These are phyloP conservation scores for Candida saitoana DNA, from an alignment of 805 yeast species.

Conservation along the genomic window DNA sequence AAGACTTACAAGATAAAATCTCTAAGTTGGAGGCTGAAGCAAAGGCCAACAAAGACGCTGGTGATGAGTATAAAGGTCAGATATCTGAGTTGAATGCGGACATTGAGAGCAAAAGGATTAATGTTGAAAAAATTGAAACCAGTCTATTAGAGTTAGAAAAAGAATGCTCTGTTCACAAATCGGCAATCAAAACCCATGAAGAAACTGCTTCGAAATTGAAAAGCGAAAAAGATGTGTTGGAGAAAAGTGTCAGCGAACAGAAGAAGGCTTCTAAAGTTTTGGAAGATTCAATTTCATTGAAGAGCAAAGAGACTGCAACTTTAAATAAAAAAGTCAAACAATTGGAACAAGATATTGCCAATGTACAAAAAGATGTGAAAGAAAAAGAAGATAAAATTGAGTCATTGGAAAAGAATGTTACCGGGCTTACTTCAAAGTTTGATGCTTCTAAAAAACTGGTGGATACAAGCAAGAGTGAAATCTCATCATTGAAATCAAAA, in stretches of 20 bases:
- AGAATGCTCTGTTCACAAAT: background rate
- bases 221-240: background rate
- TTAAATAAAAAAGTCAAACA: background rate
- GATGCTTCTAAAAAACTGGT: background rate
- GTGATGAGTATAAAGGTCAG: slow-evolving; percentile 4
- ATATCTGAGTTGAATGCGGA: slow-evolving; percentile 6
- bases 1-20: background rate
- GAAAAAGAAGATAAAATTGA: background rate
- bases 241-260: slow-evolving; percentile 1
- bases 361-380: background rate
- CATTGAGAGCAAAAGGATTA: background rate
- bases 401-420: background rate
- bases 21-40: background rate
- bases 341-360: background rate
- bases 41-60: slow-evolving; percentile 4
- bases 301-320: background rate
- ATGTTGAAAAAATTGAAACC: background rate
- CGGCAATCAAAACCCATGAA: background rate
- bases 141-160: background rate
- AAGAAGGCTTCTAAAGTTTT: slow-evolving; percentile 3
- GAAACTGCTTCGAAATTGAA: background rate
- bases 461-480: slow-evolving; percentile 1
- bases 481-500: slow-evolving; percentile 5
- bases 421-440: background rate
- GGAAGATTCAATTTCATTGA: background rate